A percentile compares a stretch with the other conserved stretches of the same genome.
Evolutionary conservation across 2,329 filamentous ascomycete species (phyloP).

Genomic region (Botryosphaeria dothidea): DNA sequence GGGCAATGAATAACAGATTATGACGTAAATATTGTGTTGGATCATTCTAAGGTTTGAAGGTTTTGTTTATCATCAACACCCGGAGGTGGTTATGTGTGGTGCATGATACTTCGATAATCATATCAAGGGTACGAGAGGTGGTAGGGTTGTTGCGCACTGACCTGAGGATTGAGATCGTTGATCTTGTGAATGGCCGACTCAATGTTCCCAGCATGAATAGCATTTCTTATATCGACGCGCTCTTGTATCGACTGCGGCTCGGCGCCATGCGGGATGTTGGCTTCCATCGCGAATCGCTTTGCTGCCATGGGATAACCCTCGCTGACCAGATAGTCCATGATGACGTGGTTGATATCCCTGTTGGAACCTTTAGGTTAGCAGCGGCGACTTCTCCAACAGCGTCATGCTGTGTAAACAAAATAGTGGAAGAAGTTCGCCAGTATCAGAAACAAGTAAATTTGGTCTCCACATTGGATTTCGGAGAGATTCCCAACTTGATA

Average conservation of each 20-base stretch:
- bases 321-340: constrained; percentile 95
- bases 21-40: constrained; percentile 36
- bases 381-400: background rate
- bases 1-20: background rate
- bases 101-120: constrained; percentile 99
- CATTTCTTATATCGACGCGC: constrained; percentile 79
- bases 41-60: constrained; percentile 90
- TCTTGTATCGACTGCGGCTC: constrained; percentile 72
- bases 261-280: constrained; percentile 76
- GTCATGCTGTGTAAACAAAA: constrained; percentile 18
- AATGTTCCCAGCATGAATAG: constrained; percentile 83
- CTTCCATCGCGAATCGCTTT: constrained; percentile 89
- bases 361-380: constrained; percentile 30
- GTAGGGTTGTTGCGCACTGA: constrained; percentile 52
- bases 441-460: constrained; percentile 76
- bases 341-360: constrained; percentile 92
- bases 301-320: constrained; percentile 94
- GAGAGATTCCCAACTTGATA: constrained; percentile 99
- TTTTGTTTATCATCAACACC: constrained; percentile 80
- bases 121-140: constrained; percentile 50
- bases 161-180: constrained; percentile 88
- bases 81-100: constrained; percentile 95
- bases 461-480: constrained; percentile 93
- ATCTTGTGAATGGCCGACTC: constrained; percentile 81
- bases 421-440: constrained; percentile 26